Evolutionary conservation across 2,329 filamentous ascomycete species (phyloP), one percentile per base, ranked within the genome.

Genomic region (Coccinonectria pachysandricola): DNA sequence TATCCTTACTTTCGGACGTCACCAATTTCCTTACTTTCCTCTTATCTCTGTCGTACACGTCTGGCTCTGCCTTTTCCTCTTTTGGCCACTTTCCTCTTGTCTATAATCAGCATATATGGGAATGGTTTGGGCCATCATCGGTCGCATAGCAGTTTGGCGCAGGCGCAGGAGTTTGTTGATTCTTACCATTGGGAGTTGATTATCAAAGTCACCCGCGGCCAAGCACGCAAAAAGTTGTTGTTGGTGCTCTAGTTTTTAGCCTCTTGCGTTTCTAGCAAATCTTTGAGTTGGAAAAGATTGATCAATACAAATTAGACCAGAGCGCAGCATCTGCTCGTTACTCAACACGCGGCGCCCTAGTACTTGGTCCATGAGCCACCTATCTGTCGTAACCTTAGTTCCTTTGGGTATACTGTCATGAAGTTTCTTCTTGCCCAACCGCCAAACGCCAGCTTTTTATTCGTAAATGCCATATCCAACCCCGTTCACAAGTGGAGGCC

Each of bases 401-500:
- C 30, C 32, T 32, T 26, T 34, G 43, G 38, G 43, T 46, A 46
- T 44, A 27, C 23, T 36, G 27, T 32, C 35, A 23, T 30, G 23
- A 34, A 33, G 20, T 24, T 20, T 27, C 20, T 28, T 21, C 36
- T 27, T 31, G 31, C 37, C 25, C 33, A 24, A 24, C 21, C 34
- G 21, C 26, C 31, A 35, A 51, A 50, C 44, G 46, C 45, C 42
- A 37, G 29, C 30, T n/a, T n/a, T n/a, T n/a, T n/a, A n/a, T n/a
- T n/a, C n/a, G n/a, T n/a, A n/a, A n/a, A n/a, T n/a, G n/a, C n/a
- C n/a, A n/a, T n/a, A n/a, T n/a, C n/a, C n/a, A n/a, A n/a, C n/a
- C n/a, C n/a, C n/a, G n/a, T n/a, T n/a, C 48, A 80, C 23, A 81
- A 52, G 54, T 81, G 73, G 59, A 81, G 60, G 2, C 76, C 75